Percentiles rank a stretch among this genome's conserved stretches.
These are phyloP conservation scores for Breviolum minutum DNA, from an alignment of 73 alveolate species.

Conservation along the genomic window DNA sequence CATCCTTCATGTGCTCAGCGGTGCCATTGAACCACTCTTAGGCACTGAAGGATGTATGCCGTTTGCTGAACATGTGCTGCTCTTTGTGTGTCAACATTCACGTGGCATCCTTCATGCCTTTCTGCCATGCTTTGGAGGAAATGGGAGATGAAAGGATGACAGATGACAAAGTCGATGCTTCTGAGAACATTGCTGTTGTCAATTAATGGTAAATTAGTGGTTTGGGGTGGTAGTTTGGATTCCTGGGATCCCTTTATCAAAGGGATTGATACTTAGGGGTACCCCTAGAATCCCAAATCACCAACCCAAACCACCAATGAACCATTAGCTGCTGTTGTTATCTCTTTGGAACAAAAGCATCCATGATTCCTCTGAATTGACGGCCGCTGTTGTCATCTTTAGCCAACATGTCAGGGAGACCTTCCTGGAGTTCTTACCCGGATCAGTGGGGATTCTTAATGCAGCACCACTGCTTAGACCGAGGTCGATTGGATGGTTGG, in stretches of 20 bases:
- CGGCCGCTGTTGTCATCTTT: too few species aligned
- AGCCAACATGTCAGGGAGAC: conserved; percentile 57
- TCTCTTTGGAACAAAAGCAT: too few species aligned
- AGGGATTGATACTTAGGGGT: too few species aligned
- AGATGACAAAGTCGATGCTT: neutral
- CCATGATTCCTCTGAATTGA: too few species aligned
- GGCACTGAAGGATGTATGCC: conserved; percentile 77
- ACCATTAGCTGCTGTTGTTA: neutral
- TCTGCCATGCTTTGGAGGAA: neutral
- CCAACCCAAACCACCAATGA: too few species aligned
- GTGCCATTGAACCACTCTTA: neutral
- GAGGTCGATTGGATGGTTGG: too few species aligned
- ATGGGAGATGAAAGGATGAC: neutral
- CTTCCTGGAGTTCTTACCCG: conserved; percentile 63
- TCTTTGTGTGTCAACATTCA: conserved; percentile 67
- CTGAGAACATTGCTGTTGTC: neutral
- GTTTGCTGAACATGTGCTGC: conserved; percentile 92
- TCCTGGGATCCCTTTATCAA: too few species aligned
- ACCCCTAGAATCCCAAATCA: too few species aligned
- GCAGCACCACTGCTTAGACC: neutral
- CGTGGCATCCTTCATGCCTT: conserved; percentile 49
- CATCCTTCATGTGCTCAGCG: too few species aligned
- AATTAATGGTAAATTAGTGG: too few species aligned
- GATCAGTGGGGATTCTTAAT: neutral
- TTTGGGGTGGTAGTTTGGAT: too few species aligned